Evolutionary conservation across 2,329 filamentous ascomycete species (phyloP), one percentile per base, ranked within the genome.

Genomic region (Neoarthrinium moseri): DNA sequence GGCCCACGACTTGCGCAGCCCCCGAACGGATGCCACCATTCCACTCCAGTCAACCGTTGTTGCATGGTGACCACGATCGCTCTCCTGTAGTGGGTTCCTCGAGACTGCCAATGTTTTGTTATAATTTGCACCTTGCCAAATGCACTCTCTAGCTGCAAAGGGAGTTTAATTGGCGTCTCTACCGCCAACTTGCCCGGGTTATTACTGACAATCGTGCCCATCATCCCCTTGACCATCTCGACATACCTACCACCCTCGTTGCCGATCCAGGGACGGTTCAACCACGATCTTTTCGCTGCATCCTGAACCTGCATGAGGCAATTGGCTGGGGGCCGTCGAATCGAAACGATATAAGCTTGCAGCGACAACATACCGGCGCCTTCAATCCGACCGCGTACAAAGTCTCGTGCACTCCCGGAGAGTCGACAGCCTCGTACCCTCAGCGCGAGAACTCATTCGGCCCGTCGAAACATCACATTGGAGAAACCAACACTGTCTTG

Each of bases 221-320:
- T 40, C 22, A 13, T 40, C 23, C 23, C 21, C 37, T 40, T 40
- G 37, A 26, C 37, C 15, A 17, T 27, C 22, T 40, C 10, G 15
- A 18, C n/a, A 27, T 40, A n/a, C 30, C 37, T 22, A 17, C n/a
- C 15, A 15, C 24, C 37, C 24, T 40, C 22, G 17, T 17, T 20
- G 22, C 20, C n/a, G 6, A 12, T 11, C 32, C 32, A 35, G 33
- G 33, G 33, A 20, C 33, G 17, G 22, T 17, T 35, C 33, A 20
- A 35, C 33, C 21, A 34, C 32, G 15, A 24, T 4, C 13, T 29
- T 29, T n/a, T 23, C 30, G 37, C 37, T 40, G 37, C 23, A 13
- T 27, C 24, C 20, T 26, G 37, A 29, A 40, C 37, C 37, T 40
- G 37, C 22, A 40, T 24, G 30, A 29, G n/a, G n/a, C n/a, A n/a